phyloP scores from a whole-genome alignment of 1,284 basidiomycete species.

The Leccinum subfulvum region DNA sequence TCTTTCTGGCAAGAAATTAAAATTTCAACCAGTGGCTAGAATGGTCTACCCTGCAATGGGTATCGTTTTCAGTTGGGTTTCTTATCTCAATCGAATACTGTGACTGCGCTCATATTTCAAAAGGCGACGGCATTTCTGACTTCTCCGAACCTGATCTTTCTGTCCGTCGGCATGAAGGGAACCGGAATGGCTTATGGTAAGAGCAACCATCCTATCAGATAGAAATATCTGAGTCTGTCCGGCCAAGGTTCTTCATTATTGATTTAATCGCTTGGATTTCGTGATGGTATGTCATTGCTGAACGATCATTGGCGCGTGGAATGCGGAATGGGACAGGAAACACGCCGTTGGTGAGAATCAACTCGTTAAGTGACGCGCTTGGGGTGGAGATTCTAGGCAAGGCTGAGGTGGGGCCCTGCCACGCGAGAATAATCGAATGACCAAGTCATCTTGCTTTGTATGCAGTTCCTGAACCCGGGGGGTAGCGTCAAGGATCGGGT shows the following conservation, averaged over 20 bases:
- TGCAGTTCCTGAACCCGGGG: slow-evolving; percentile 90
- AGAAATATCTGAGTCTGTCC: slow-evolving; percentile 5
- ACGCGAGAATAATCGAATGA: not conserved
- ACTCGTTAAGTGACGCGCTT: slow-evolving; percentile 84
- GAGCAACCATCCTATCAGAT: not conserved
- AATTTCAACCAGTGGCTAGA: slow-evolving; percentile 48
- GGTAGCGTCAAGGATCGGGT: slow-evolving; percentile 98
- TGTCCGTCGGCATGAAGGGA: slow-evolving; percentile 52
- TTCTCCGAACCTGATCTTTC: slow-evolving; percentile 51
- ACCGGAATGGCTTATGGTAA: slow-evolving; percentile 70
- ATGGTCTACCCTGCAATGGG: slow-evolving; percentile 87
- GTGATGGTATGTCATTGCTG: not conserved
- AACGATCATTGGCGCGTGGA: not conserved
- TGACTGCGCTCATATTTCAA: slow-evolving; percentile 4
- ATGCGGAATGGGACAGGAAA: slow-evolving; percentile 61
- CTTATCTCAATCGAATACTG: not conserved
- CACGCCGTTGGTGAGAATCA: slow-evolving; percentile 90
- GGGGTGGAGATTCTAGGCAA: slow-evolving; percentile 97
- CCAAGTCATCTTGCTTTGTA: not conserved
- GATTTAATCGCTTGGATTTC: slow-evolving; percentile 60
- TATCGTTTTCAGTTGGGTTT: slow-evolving; percentile 67
- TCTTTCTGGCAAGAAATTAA: slow-evolving; percentile 8
- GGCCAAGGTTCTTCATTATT: slow-evolving; percentile 77
- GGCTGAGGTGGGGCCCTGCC: slow-evolving; percentile 64
- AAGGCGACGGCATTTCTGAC: slow-evolving; percentile 59